Evolutionary conservation across 305 asterid genomes (phyloP), one percentile per base, ranked within the genome.

Genomic region (Fraxinus latifolia): DNA sequence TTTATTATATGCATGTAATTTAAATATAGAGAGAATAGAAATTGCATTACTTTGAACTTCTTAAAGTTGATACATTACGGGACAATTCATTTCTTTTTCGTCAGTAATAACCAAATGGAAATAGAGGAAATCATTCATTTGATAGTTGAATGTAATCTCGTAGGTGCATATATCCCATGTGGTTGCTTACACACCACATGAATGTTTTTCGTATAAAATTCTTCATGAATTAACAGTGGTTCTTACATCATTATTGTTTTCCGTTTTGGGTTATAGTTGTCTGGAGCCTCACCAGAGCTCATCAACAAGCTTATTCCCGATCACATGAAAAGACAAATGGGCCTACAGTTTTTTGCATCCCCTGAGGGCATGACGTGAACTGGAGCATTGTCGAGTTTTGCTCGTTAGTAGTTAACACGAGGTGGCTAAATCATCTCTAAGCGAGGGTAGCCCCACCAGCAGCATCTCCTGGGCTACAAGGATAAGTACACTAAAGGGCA

Each of bases 301-400:
- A 78, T 92, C 79, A 93, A 87, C 92, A 89, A 91, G 90, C 91
- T 95, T 87, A 88, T 95, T 83, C 98, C 98, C 50, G 98, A 95
- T 83, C 93, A 92, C 17, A 87, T 93, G 80, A 93, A 89, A 86
- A 91, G 93, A 80, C 97, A 93, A 87, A 87, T 87, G 91, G 94
- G 97, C 39, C 81, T 86, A 53, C 95, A 92, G 76, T 90, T 89
- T 87, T 88, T 89, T 70, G 87, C 95, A 83, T 90, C 96, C 71
- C 86, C 88, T 3, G 81, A 92, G 87, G 88, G 90, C 87, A 89
- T 80, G 85, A 91, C 89, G 90, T 89, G 58, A 86, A 81, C 74
- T 78, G 74, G 68, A 5, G n/a, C 74, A 75, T n/a, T 25, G 6
- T 74, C 68, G 81, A 84, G 86, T 73, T 77, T 23, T 85, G 47